Evolutionary conservation across 768 basidiomycete species (phyloP), one percentile per base, ranked within the genome.

Genomic region (Antrodiella citrinella): DNA sequence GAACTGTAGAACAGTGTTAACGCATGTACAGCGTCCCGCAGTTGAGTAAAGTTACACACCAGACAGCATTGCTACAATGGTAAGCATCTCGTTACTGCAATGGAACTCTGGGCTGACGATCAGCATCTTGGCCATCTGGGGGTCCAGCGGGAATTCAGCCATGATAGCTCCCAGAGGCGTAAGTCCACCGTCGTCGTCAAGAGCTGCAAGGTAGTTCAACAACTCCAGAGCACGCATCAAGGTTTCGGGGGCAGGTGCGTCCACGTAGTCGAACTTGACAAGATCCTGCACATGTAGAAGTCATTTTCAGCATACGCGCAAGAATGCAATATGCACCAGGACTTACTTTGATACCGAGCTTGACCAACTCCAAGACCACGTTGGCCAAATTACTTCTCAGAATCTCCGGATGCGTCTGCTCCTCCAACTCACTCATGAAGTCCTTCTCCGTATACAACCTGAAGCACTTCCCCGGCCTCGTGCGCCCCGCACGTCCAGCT

Each of bases 71-170:
- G 96, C 88, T 3, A 91, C 91, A 52, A 99, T 90, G 1, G 89
- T 92, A 49, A 99, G 66, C 44, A 98, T 88, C 64, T 98, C 96
- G 59, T 96, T 93, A 53, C 90, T 93, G 69, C 95, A 98, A 51
- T 82, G 82, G 72, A 97, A 96, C 62, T 97, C 92, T 2, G 95
- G 90, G 64, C 91, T 94, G 56, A 84, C 78, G 54, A 97, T 91
- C 45, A 98, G 77, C 81, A 95, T 85, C 67, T 96, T 96, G 21
- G 96, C 82, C 58, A 97, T 75, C 83, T 94, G 94, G 38, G 95
- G 96, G 65, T 98, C 96, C n/a, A 99, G 76, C 11, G 95, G 96
- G 73, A 98, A 98, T 58, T 97, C 92, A 0, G 96, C 95, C 95
- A 98, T 97, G 53, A 91, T 85, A 30, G 69, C 72, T 3, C 96